These are phyloP conservation scores for Leishmania gerbilli DNA, from an alignment of 208 protist genomes.

Conservation along the genomic window DNA sequence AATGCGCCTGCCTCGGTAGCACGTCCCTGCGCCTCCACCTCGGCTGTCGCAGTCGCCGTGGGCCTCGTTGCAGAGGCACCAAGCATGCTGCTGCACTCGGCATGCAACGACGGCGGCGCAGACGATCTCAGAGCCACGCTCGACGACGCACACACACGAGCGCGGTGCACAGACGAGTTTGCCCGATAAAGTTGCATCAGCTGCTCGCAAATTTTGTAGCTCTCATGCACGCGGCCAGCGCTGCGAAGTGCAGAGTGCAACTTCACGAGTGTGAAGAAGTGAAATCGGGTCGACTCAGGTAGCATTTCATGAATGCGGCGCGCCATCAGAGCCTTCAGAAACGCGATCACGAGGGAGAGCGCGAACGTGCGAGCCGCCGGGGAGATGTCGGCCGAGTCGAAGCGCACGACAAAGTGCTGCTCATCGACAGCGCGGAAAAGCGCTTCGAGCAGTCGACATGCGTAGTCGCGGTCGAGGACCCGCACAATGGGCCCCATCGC, in stretches of 20 bases:
- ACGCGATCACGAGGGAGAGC: constrained; percentile 53
- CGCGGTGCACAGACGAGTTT: constrained; percentile 40
- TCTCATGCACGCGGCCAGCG: constrained; percentile 51
- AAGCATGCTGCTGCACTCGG: not conserved
- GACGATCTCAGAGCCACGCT: not conserved
- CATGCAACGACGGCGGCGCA: not conserved
- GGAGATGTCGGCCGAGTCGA: constrained; percentile 26
- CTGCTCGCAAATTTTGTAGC: constrained; percentile 61
- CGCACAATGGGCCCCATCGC: constrained; percentile 46
- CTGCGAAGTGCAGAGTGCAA: constrained; percentile 63
- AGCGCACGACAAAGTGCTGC: constrained; percentile 54
- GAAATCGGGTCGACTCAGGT: constrained; percentile 47
- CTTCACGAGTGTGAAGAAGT: constrained; percentile 66
- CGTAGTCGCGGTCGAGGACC: constrained; percentile 40
- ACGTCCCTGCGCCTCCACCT: not conserved
- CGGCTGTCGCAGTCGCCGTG: not conserved
- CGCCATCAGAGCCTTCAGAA: constrained; percentile 72
- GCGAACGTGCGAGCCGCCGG: constrained; percentile 14
- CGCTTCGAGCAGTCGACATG: constrained; percentile 46
- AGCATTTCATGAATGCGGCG: constrained; percentile 43
- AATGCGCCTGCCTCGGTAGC: not conserved
- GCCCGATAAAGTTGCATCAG: constrained; percentile 60
- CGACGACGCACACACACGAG: constrained; percentile 11
- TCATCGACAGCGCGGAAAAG: constrained; percentile 67
- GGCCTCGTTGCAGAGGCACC: not conserved